Percentiles rank a stretch among this genome's conserved stretches.
Conservation (phyloP, 169 alveolate species). For the Plasmodium cynomolgi region DNA sequence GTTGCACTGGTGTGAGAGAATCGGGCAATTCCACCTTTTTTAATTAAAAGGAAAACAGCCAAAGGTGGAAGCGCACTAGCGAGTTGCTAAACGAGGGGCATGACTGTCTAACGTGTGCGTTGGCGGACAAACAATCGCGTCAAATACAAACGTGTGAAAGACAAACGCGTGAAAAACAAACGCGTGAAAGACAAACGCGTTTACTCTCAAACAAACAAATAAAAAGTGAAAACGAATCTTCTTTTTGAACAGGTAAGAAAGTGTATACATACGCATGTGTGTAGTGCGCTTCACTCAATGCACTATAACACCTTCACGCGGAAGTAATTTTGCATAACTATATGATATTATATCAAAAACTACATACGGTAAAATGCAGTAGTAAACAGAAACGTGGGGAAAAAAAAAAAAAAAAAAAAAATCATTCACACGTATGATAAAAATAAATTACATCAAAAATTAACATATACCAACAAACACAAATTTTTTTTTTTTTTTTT, state of each 20-base stretch:
- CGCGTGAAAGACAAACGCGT: neutral
- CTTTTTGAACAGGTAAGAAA: neutral
- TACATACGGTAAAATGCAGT: neutral
- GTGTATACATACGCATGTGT: neutral
- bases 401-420: neutral
- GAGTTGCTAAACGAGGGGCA: neutral
- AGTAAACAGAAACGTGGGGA: constrained; percentile 6
- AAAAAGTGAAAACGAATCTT: neutral
- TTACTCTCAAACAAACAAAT: constrained; percentile 2
- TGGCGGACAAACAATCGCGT: neutral
- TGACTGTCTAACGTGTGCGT: neutral
- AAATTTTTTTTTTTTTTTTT: constrained; percentile 8
- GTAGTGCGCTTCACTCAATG: neutral
- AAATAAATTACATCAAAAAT: constrained; percentile 4
- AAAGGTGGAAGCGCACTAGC: neutral
- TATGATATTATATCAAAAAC: constrained; percentile 12
- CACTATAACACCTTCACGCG: neutral
- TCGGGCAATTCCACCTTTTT: neutral
- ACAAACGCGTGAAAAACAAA: neutral
- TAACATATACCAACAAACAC: constrained; percentile 6
- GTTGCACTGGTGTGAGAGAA: neutral
- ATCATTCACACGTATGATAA: neutral
- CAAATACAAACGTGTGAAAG: neutral
- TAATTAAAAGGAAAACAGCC: neutral
- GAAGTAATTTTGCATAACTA: neutral